Conservation (phyloP, 768 basidiomycete genomes). For the Boletus pseudopeckii region DNA sequence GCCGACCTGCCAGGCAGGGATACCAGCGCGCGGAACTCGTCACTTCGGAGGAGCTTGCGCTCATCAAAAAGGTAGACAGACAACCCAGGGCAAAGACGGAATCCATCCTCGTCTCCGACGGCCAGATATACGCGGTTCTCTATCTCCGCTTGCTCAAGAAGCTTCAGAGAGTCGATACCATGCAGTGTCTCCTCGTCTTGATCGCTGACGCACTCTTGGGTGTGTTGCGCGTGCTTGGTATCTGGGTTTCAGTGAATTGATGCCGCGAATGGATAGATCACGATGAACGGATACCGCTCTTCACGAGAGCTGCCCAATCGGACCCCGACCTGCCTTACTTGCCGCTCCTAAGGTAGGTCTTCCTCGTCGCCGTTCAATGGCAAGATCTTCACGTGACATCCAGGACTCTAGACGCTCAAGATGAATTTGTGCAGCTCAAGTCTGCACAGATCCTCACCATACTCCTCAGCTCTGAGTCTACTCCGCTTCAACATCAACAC, state of each 20-base stretch:
- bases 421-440: slow-evolving; percentile 95
- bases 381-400: slow-evolving; percentile 3
- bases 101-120: slow-evolving; percentile 78
- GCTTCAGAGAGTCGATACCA: slow-evolving; percentile 78
- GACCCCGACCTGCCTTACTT: slow-evolving; percentile 79
- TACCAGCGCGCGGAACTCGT: slow-evolving; percentile 93
- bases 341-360: slow-evolving; percentile 66
- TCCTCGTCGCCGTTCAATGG: background rate
- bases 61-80: slow-evolving; percentile 89
- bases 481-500: slow-evolving; percentile 47
- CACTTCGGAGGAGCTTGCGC: slow-evolving; percentile 78
- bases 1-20: slow-evolving; percentile 50
- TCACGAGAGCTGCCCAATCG: slow-evolving; percentile 55
- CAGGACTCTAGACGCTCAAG: slow-evolving; percentile 79
- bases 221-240: slow-evolving; percentile 30
- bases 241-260: background rate
- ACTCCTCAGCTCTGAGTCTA: slow-evolving; percentile 62
- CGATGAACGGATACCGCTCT: slow-evolving; percentile 80
- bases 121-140: slow-evolving; percentile 76
- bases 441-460: slow-evolving; percentile 84
- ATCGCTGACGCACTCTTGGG: slow-evolving; percentile 87
- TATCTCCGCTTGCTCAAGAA: slow-evolving; percentile 89
- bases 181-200: slow-evolving; percentile 81
- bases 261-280: slow-evolving; percentile 51
- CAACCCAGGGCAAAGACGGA: slow-evolving; percentile 72